These are phyloP conservation scores for Paramecium sonneborni DNA, from an alignment of 73 alveolate species.

Conservation along the genomic window DNA sequence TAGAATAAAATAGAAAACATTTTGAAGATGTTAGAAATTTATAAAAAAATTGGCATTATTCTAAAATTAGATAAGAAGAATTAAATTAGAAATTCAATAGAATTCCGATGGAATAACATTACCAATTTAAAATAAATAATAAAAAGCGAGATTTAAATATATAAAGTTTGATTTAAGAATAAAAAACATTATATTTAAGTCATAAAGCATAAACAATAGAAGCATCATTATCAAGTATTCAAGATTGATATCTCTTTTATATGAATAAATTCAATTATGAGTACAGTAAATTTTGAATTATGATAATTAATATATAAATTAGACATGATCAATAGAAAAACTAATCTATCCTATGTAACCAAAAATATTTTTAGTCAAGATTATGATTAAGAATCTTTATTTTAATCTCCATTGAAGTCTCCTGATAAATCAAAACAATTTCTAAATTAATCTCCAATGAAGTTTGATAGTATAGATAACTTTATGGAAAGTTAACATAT, in stretches of 20 bases:
- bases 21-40: slow-evolving; percentile 5
- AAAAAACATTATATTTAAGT: not conserved
- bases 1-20: not conserved
- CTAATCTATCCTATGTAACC: slow-evolving; percentile 7
- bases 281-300: not conserved
- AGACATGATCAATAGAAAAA: not conserved
- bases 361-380: not conserved
- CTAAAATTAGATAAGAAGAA: not conserved
- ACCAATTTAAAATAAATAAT: not conserved
- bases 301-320: not conserved
- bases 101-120: slow-evolving; percentile 3
- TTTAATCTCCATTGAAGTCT: not conserved
- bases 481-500: not conserved
- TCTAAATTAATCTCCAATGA: not conserved
- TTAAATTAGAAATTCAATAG: not conserved
- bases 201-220: not conserved
- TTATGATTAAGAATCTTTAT: not conserved
- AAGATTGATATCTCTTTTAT: slow-evolving; percentile 5
- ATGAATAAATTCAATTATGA: not conserved
- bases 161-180: not conserved
- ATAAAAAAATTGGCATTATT: not conserved
- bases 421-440: not conserved
- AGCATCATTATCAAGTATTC: not conserved
- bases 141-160: not conserved
- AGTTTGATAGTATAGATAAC: not conserved